phyloP scores from a whole-genome alignment of 2,329 filamentous ascomycete genomes.

The Trichoderma semiorbis region DNA sequence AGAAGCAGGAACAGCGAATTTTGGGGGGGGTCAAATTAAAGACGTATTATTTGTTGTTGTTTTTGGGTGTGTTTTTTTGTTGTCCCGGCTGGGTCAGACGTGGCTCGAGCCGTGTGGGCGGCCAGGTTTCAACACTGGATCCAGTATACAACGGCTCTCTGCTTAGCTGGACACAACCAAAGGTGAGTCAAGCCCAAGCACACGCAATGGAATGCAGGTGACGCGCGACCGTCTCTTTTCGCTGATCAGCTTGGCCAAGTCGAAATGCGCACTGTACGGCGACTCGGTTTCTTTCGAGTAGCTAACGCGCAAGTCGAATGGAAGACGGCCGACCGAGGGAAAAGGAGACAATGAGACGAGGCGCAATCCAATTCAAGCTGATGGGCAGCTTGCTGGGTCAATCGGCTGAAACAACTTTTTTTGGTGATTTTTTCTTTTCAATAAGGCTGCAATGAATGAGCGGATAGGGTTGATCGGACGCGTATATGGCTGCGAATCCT shows the following conservation, averaged over 20 bases:
- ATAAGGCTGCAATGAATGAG: background rate
- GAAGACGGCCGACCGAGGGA: background rate
- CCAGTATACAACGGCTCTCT: background rate
- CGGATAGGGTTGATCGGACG: conserved; percentile 10
- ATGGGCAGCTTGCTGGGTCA: background rate
- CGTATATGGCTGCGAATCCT: conserved; percentile 7
- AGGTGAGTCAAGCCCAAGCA: background rate
- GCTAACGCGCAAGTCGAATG: background rate
- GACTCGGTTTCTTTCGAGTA: background rate
- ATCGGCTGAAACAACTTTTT: background rate
- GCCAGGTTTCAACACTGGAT: background rate
- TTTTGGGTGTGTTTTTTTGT: background rate
- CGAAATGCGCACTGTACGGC: background rate
- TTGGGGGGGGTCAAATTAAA: background rate
- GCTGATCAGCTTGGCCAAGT: background rate
- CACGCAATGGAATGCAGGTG: conserved; percentile 6
- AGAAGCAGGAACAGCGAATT: background rate
- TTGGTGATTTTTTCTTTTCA: background rate
- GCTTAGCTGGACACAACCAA: background rate
- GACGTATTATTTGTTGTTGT: conserved; percentile 5
- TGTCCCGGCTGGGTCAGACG: conserved; percentile 1
- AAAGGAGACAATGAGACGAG: background rate
- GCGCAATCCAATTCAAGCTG: conserved; percentile 1
- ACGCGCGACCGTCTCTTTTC: background rate
- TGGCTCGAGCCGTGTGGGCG: conserved; percentile 11